Evolutionary conservation across 768 basidiomycete genomes (phyloP).

Genomic region (Boletus pseudo-olivaceus): DNA sequence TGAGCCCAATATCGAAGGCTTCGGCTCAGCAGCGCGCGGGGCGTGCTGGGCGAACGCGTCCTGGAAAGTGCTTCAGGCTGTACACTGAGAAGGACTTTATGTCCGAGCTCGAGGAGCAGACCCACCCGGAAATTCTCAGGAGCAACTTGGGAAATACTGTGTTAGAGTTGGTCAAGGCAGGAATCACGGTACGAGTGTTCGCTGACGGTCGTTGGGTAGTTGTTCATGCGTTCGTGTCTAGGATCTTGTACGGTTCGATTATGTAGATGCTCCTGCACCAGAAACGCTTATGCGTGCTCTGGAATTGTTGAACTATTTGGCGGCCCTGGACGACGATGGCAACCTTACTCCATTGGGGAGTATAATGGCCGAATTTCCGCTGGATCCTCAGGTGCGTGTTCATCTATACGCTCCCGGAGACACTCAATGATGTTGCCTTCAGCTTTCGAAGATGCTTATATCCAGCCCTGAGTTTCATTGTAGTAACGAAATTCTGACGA

Average conservation of each 20-base stretch:
- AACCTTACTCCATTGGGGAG: conserved; percentile 80
- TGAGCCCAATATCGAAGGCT: conserved; percentile 95
- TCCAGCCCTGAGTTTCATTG: conserved; percentile 93
- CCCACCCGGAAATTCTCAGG: conserved; percentile 91
- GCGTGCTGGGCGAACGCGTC: conserved; percentile 92
- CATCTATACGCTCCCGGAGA: not conserved
- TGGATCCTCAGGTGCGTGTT: conserved; percentile 84
- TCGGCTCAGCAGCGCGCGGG: conserved; percentile 95
- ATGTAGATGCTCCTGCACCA: conserved; percentile 90
- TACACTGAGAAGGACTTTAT: conserved; percentile 99
- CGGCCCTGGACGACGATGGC: conserved; percentile 92
- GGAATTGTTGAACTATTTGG: conserved; percentile 88
- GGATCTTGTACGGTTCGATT: conserved; percentile 87
- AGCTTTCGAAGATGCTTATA: conserved; percentile 90
- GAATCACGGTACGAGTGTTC: conserved; percentile 60
- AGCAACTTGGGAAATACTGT: conserved; percentile 94
- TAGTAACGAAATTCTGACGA: conserved; percentile 92
- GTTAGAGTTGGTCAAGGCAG: conserved; percentile 89
- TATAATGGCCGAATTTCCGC: conserved; percentile 97
- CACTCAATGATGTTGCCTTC: not conserved
- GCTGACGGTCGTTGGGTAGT: not conserved
- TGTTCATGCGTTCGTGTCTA: not conserved
- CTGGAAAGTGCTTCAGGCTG: conserved; percentile 95
- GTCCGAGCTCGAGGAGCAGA: conserved; percentile 94
- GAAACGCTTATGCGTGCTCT: conserved; percentile 97